phyloP scores from a whole-genome alignment of 805 yeast species.

The Pichia phayaonensis region DNA sequence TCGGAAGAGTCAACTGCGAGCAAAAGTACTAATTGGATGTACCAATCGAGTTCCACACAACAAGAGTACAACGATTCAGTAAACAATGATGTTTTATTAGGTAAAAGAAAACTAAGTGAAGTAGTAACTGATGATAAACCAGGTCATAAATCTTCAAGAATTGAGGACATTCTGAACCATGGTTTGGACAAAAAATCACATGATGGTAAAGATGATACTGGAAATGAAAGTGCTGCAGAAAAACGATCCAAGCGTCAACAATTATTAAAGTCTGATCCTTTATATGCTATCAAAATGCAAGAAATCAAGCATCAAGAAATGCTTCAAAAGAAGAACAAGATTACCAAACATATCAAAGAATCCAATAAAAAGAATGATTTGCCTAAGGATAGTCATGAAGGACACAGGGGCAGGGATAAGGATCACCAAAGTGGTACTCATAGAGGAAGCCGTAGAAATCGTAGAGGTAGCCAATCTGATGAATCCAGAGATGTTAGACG shows the following conservation, averaged over 20 bases:
- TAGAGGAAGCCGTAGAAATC: not conserved
- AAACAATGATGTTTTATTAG: slow-evolving; percentile 48
- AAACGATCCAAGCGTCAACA: not conserved
- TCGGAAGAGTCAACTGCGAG: slow-evolving; percentile 23
- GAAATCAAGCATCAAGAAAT: slow-evolving; percentile 16
- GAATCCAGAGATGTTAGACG: no score
- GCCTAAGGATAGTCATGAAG: not conserved
- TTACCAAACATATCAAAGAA: not conserved
- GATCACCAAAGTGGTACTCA: not conserved
- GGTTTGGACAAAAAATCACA: not conserved
- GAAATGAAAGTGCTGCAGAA: slow-evolving; percentile 14
- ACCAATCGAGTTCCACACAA: slow-evolving; percentile 39
- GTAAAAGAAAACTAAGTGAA: slow-evolving; percentile 35
- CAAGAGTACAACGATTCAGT: slow-evolving; percentile 22
- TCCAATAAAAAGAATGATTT: not conserved
- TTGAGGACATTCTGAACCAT: slow-evolving; percentile 20
- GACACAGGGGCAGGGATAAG: not conserved
- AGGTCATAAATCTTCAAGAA: not conserved
- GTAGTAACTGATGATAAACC: not conserved
- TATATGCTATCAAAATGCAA: slow-evolving; percentile 34
- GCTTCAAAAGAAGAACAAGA: slow-evolving; percentile 7
- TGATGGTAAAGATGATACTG: slow-evolving; percentile 5
- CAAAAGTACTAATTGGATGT: slow-evolving; percentile 78
- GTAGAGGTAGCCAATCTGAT: not conserved
- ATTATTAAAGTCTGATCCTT: slow-evolving; percentile 41